Base-by-base conservation (phyloP, 306 rosid species). In the Prunus dulcis region DNA sequence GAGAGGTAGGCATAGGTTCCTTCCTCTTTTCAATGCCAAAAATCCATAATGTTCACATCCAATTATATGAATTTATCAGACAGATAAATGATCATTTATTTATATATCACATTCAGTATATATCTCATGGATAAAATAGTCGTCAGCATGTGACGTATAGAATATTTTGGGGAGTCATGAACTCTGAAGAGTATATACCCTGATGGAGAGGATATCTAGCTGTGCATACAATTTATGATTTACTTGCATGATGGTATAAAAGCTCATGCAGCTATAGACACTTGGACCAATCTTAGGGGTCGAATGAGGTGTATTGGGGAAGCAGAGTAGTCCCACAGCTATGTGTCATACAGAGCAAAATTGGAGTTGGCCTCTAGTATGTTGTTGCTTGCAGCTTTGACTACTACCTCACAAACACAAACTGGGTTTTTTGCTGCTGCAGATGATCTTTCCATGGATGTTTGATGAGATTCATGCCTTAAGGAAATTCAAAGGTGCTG, bases 361-460 rank as follows among this genome's bases (percentile, higher is more conserved):
- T 49, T 38, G 8, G 57, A 38, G 49, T 56, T 19, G 32, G n/a
- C 52, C 28, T 19, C 57, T 19, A 10, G 55, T 28, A 56, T 46
- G 67, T 66, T 23, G 60, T 49, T 74, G 70, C 56, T 64, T 73
- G 14, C 9, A 30, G 69, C 41, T 64, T 61, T 62, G 28, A 64
- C 9, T 25, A 18, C 3, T 61, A 50, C 20, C 32, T 25, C 17
- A 49, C 34, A 19, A 18, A 3, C 61, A 23, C 51, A 60, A 72
- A 69, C 23, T 22, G 69, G 76, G 27, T 67, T 68, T 38, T 50
- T 82, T 73, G 62, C 86, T 78, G 52, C 64, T 76, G 57, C 86
- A 95, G 97, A 92, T 92, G 97, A 84, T 92, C 69, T 95, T 92
- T 80, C 97, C 93, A 20, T 95, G 99, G 99, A 92, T 95, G 96